Percentiles rank a stretch among this genome's conserved stretches.
Conservation (phyloP, 2,329 filamentous ascomycete genomes). For the Byssochlamys sp. region DNA sequence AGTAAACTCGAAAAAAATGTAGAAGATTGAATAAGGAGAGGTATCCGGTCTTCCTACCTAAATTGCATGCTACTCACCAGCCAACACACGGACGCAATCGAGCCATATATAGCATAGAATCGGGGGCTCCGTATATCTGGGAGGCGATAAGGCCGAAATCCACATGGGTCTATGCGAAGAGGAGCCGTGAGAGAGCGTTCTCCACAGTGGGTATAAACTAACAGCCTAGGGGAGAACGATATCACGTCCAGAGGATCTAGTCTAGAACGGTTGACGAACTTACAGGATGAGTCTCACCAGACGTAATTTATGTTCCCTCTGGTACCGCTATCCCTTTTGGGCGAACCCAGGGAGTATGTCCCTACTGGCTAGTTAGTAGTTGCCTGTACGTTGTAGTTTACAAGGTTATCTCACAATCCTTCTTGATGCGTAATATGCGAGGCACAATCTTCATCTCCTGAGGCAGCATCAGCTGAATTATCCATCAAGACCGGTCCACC, state of each 20-base stretch:
- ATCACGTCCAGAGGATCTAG: neutral
- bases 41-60: neutral
- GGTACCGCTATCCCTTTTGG: neutral
- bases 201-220: neutral
- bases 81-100: neutral
- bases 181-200: neutral
- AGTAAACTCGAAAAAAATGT: neutral
- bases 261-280: neutral
- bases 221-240: neutral
- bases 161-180: neutral
- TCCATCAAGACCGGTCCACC: neutral
- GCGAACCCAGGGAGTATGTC: neutral
- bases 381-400: too few species aligned
- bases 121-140: neutral
- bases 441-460: neutral
- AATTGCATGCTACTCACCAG: neutral
- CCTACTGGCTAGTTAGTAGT: neutral
- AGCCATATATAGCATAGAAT: neutral
- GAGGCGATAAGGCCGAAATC: neutral
- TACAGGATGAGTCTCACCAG: neutral
- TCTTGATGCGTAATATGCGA: neutral
- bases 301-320: neutral
- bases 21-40: neutral
- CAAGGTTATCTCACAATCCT: neutral
- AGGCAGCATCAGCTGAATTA: neutral